These are phyloP conservation scores for Rhizophora mangle DNA, from an alignment of 345 rosid species.

Conservation along the genomic window DNA sequence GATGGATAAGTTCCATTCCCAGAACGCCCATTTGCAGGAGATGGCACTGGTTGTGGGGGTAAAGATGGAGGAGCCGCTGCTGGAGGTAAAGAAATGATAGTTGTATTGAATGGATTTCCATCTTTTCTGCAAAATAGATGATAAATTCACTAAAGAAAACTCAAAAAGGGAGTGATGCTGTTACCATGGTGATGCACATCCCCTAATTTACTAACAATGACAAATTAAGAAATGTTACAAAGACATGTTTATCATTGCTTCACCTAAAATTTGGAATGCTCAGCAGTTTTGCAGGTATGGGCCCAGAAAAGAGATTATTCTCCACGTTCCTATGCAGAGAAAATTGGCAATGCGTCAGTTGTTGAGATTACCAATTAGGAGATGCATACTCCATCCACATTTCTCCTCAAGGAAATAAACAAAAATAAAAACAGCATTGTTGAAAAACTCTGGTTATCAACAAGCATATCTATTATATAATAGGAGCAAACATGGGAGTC, in stretches of 20 bases:
- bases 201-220: not conserved
- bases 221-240: not conserved
- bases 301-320: conserved; percentile 85
- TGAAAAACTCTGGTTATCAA: not conserved
- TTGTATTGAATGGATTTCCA: conserved; percentile 92
- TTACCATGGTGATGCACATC: not conserved
- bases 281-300: conserved; percentile 65
- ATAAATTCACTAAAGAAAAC: not conserved
- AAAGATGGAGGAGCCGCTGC: conserved; percentile 37
- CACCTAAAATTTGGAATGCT: conserved; percentile 73
- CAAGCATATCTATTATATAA: conserved; percentile 6
- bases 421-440: not conserved
- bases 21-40: conserved; percentile 28
- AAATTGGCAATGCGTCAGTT: conserved; percentile 18
- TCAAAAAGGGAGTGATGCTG: too few relatives aligned
- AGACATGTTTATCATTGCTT: not conserved
- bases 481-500: not conserved
- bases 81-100: conserved; percentile 33
- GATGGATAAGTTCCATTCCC: conserved; percentile 5
- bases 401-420: not conserved
- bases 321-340: conserved; percentile 58
- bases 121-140: conserved; percentile 58
- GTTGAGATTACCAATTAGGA: not conserved
- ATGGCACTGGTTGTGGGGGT: conserved; percentile 51
- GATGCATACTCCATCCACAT: not conserved